Evolutionary conservation across 352 stramenopile species (phyloP).

Genomic region (Phytophthora colocasiae): DNA sequence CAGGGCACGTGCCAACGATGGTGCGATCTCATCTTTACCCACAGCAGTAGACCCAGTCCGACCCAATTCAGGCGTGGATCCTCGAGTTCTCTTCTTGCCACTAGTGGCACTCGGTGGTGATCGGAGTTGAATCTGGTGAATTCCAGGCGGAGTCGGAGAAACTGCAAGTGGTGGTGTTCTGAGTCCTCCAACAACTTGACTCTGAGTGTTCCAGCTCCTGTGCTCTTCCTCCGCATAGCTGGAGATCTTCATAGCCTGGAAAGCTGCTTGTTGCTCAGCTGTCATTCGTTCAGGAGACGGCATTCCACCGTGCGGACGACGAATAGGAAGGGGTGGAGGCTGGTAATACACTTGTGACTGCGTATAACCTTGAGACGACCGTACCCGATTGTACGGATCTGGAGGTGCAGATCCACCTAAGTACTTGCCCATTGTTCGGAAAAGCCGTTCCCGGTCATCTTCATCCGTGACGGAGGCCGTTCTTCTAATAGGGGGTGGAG

Average conservation of each 20-base stretch:
- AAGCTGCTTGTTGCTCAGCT: conserved; percentile 41
- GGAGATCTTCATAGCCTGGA: conserved; percentile 48
- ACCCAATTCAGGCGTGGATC: conserved; percentile 5
- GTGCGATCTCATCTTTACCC: conserved; percentile 44
- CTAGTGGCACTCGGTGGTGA: conserved; percentile 24
- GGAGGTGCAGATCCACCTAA: conserved; percentile 23
- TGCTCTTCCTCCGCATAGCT: conserved; percentile 36
- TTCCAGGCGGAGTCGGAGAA: conserved; percentile 1
- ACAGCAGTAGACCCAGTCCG: conserved; percentile 12
- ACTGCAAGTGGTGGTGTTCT: conserved; percentile 1
- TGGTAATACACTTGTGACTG: conserved; percentile 23
- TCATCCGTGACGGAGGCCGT: not conserved
- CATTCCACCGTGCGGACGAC: conserved; percentile 21
- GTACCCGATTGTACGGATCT: not conserved
- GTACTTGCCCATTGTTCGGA: conserved; percentile 65
- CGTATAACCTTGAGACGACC: conserved; percentile 1
- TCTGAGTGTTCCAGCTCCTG: conserved; percentile 16
- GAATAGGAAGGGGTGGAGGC: conserved; percentile 4
- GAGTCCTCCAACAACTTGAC: conserved; percentile 17
- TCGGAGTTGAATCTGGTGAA: conserved; percentile 26
- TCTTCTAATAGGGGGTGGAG: not conserved
- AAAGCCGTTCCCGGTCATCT: conserved; percentile 50
- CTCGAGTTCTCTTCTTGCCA: conserved; percentile 56
- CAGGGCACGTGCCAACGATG: conserved; percentile 47
- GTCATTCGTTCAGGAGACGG: conserved; percentile 36